Evolutionary conservation across 805 yeast species (phyloP).

Genomic region (Priceomyces castillae): DNA sequence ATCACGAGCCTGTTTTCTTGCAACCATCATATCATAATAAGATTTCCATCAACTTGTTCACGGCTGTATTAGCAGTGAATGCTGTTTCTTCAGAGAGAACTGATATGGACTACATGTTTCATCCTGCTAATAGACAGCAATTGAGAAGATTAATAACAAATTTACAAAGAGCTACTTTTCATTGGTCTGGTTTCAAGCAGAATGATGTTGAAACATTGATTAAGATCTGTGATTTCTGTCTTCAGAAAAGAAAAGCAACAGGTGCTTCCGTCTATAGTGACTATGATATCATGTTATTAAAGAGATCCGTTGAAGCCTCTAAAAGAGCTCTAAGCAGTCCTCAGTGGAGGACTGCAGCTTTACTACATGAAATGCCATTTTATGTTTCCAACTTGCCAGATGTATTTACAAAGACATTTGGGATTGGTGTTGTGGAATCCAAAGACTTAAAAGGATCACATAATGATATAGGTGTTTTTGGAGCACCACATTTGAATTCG

Average conservation of each 20-base stretch:
- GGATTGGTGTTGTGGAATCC: conserved; percentile 38
- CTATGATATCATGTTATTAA: conserved; percentile 41
- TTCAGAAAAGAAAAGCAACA: conserved; percentile 32
- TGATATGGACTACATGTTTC: conserved; percentile 71
- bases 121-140: conserved; percentile 53
- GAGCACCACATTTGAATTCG: conserved; percentile 56
- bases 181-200: conserved; percentile 71
- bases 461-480: conserved; percentile 43
- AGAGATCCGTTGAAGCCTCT: conserved; percentile 45
- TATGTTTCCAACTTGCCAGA: conserved; percentile 47
- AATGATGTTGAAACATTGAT: conserved; percentile 55
- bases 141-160: conserved; percentile 57
- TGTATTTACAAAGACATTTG: conserved; percentile 37
- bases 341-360: conserved; percentile 56
- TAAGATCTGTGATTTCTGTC: conserved; percentile 44
- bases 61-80: conserved; percentile 66
- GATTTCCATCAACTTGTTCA: conserved; percentile 59
- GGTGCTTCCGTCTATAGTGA: conserved; percentile 26
- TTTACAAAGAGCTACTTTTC: conserved; percentile 64
- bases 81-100: conserved; percentile 70
- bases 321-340: conserved; percentile 48
- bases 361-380: conserved; percentile 65
- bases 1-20: conserved; percentile 56
- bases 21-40: conserved; percentile 62
- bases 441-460: conserved; percentile 10